Evolutionary conservation across 495 filamentous ascomycete genomes (phyloP).

Genomic region (Coniosporium apollinis): DNA sequence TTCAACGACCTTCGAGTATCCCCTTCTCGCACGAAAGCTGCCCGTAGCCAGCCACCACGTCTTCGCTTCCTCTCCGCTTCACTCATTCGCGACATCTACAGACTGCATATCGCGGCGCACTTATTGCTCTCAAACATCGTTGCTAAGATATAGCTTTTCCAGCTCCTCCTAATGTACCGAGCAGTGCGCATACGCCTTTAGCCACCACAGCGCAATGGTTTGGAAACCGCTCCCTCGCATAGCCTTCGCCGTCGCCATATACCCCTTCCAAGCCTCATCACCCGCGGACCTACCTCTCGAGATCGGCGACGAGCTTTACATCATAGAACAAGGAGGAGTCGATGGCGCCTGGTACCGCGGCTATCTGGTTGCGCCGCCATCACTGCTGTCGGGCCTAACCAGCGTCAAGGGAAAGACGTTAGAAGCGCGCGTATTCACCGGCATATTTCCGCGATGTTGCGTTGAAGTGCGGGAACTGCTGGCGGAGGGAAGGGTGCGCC

Average conservation of each 20-base stretch:
- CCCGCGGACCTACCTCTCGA: conserved; percentile 91
- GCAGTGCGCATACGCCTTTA: too few species aligned
- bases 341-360: conserved; percentile 86
- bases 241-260: conserved; percentile 89
- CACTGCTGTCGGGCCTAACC: conserved; percentile 79
- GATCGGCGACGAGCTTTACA: conserved; percentile 94
- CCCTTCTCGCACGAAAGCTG: too few species aligned
- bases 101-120: too few species aligned
- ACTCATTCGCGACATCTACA: too few species aligned
- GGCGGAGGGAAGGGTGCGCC: conserved; percentile 21
- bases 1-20: too few species aligned
- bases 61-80: too few species aligned
- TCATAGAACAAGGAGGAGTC: conserved; percentile 83
- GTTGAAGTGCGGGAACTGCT: conserved; percentile 50
- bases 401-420: conserved; percentile 83
- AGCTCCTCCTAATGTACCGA: too few species aligned
- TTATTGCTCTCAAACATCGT: too few species aligned
- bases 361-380: conserved; percentile 88
- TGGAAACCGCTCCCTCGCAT: conserved; percentile 95
- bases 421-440: conserved; percentile 88
- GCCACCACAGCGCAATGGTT: conserved; percentile 58
- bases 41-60: too few species aligned
- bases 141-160: too few species aligned
- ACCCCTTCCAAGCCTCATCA: conserved; percentile 73
- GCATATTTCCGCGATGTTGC: conserved; percentile 87